Percentiles rank a stretch among this genome's conserved stretches.
These are phyloP conservation scores for Trichoderma hamatum DNA, from an alignment of 2,329 filamentous ascomycete species.

Conservation along the genomic window DNA sequence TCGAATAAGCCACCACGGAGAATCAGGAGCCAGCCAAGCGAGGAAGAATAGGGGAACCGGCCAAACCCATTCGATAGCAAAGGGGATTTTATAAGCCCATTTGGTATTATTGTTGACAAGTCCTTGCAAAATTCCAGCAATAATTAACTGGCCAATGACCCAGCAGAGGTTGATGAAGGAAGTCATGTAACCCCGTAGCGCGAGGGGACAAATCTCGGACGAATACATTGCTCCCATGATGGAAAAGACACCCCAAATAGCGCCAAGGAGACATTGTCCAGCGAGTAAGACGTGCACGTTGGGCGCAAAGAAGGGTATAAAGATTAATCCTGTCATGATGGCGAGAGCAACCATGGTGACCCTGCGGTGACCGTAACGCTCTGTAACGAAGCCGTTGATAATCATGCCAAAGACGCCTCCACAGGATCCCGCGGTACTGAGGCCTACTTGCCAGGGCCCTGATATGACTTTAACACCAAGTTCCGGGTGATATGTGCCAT, in stretches of 20 bases:
- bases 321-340: conserved; percentile 36
- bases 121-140: conserved; percentile 25
- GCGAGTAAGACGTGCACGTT: conserved; percentile 46
- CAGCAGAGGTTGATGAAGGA: conserved; percentile 36
- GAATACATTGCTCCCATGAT: conserved; percentile 49
- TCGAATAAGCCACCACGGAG: conserved; percentile 47
- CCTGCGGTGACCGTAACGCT: conserved; percentile 41
- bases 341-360: conserved; percentile 56
- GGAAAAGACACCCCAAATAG: conserved; percentile 46
- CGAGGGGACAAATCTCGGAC: conserved; percentile 40
- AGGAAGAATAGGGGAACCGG: conserved; percentile 29
- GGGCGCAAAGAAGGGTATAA: conserved; percentile 34
- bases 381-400: conserved; percentile 31
- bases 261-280: conserved; percentile 47
- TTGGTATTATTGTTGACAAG: conserved; percentile 28
- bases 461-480: conserved; percentile 42
- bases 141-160: conserved; percentile 28
- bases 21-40: conserved; percentile 38
- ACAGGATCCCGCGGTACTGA: conserved; percentile 46
- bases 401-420: conserved; percentile 42
- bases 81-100: conserved; percentile 35
- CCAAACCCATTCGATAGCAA: conserved; percentile 35
- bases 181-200: conserved; percentile 44
- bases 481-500: conserved; percentile 29
- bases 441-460: conserved; percentile 50